Evolutionary conservation across 345 rosid species (phyloP), one percentile per base, ranked within the genome.

Genomic region (Gossypium ekmanianum): DNA sequence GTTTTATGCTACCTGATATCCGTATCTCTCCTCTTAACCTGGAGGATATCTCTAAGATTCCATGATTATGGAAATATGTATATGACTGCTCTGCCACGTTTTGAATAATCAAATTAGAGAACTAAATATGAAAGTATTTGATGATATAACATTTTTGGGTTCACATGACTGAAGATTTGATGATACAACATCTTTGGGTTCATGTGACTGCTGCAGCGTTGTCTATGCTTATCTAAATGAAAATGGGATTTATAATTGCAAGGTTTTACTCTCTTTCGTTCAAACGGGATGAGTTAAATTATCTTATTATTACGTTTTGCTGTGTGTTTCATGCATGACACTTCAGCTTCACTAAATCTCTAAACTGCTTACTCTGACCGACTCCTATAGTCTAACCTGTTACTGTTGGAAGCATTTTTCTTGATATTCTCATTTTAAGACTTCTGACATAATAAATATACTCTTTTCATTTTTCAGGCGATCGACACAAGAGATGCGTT

Each of bases 401-500:
- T 55, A 24, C 48, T 3, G 47, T 7, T 68, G 70, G 45, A 50
- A 12, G n/a, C 20, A 4, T 43, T 75, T 73, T 56, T 2, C 51
- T 61, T 76, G 62, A 52, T 64, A 47, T 56, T 20, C 29, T 67
- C 54, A 39, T 66, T 74, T 47, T 59, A 47, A 9, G 14, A 47
- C 69, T 79, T 41, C 41, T 77, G 61, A 34, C 22, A 18, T 9
- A 48, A 74, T 47, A 22, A 72, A 43, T 22, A 20, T 44, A 2
- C 62, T 79, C 57, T 78, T 79, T 34, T 17, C 52, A 61, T 68
- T 70, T 70, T 87, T 76, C 88, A 93, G 97, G 97, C 97, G 58
- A 83, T 82, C 72, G 95, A 88, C 78, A 79, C 92, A 74, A 84
- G 94, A 82, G 99, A 95, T 89, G 99, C 99, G 67, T 77, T 93